These are phyloP conservation scores for Serendipita sp. DNA, from an alignment of 768 basidiomycete genomes.

Conservation along the genomic window DNA sequence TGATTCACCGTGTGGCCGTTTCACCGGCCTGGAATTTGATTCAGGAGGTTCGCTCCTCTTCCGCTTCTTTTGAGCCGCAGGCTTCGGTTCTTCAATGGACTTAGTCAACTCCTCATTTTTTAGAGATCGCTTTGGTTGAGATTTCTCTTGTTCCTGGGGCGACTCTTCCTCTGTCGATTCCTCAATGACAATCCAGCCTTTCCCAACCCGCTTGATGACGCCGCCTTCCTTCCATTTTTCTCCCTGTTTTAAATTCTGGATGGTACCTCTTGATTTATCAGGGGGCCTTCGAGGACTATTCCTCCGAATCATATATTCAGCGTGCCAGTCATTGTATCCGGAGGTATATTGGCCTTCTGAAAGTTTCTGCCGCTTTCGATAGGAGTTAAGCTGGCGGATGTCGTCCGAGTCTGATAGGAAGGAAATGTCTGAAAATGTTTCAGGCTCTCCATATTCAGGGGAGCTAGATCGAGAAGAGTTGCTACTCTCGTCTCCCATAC, in stretches of 20 bases:
- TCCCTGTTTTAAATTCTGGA: neutral
- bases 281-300: neutral
- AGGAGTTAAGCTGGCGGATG: neutral
- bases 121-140: neutral
- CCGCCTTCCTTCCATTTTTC: constrained; percentile 4
- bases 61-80: neutral
- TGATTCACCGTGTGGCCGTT: neutral
- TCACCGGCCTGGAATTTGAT: neutral
- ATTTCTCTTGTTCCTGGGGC: neutral
- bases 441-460: neutral
- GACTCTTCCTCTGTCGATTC: neutral
- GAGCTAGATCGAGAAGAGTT: neutral
- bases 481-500: neutral
- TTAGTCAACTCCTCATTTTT: neutral
- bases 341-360: neutral
- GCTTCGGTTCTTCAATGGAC: neutral
- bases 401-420: neutral
- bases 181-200: neutral
- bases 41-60: constrained; percentile 3
- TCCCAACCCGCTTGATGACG: neutral
- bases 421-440: neutral
- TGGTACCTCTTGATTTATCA: neutral
- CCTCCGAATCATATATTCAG: neutral
- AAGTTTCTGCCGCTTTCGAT: neutral
- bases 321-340: neutral